Base-by-base conservation (phyloP, 2,329 filamentous ascomycete species). In the Aspergillus novoparasiticus region DNA sequence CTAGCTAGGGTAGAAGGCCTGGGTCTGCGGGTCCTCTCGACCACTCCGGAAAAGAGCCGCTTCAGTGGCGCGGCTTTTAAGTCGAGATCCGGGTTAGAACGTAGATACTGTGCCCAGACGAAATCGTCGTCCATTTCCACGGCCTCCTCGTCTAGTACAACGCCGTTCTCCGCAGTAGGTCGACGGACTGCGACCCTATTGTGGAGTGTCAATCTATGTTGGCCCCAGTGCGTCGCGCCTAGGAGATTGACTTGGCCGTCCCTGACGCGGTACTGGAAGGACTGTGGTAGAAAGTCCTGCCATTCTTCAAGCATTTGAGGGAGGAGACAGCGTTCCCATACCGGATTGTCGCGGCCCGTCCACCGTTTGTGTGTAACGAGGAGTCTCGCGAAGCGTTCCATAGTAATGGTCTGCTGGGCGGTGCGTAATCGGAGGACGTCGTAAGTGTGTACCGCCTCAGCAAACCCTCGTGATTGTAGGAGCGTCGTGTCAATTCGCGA, bases 301-400 rank as follows among this genome's bases (percentile, higher is more conserved):
- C 85, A 86, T 68, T 85, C 82, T 54, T 76, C 71, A n/a, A 86
- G 66, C 34, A 83, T 68, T 9, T 75, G 69, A 1, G 84, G 84
- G 3, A 85, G 68, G 1, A 73, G 61, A 19, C 73, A 69, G 16
- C 69, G 67, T 46, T 75, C 68, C 79, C 78, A 82, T 12, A 50
- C 61, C 8, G 57, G 58, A 19, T 67, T 66, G 39, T 64, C 56
- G 16, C 69, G 66, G 8, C 64, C 59, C 0, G 55, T 56, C 71
- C 69, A 74, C 3, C 60, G 43, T 16, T 64, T 59, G 23, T 69
- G 61, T 28, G 72, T 59, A 11, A 75, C 43, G 34, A 74, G 66
- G 14, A 68, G 60, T 41, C 63, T 57, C 34, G 63, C 71, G 45
- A 78, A 63, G 6, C 65, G 64, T 41, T 72, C 70, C 54, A 74